Evolutionary conservation across 148 eudicot genomes (phyloP), one percentile per base, ranked within the genome.

Genomic region (Spergularia marina): DNA sequence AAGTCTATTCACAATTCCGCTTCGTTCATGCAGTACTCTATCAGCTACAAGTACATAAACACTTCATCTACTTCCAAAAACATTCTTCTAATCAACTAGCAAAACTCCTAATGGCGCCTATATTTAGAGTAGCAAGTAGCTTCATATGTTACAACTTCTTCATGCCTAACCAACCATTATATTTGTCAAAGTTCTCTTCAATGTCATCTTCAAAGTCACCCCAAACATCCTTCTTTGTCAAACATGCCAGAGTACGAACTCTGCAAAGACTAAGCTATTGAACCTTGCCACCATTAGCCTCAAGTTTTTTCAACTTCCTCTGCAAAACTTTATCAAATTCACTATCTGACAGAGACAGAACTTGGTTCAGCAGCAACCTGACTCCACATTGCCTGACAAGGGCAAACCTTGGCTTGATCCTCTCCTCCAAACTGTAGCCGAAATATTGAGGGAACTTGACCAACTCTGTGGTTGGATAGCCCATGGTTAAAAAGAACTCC

Each of bases 381-480:
- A 90, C 93, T 67, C 89, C 95, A 20, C 69, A 76, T 4, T 85
- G 78, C 65, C 7, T 75, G 62, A 90, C 79, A 55, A 80, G 79
- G 68, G 86, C 89, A 79, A 76, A 82, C 82, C 97, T 82, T 23
- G 97, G 95, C 78, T 86, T 92, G 54, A 92, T 89, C 83, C 97
- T 90, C 58, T 76, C 87, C 79, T 87, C 91, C 70, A 92, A 81
- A 78, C 95, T 92, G 81, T 87, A 90, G 63, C 95, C 95, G 55
- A 92, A 92, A 83, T 79, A 92, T 51, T 90, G 97, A 64, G 95
- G 95, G 75, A 87, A 89, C 61, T 86, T 89, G 67, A 92, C 82
- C 78, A 92, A 78, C 53, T 90, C 97, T 7, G 91, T 81, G 73
- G 30, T 80, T 11, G 91, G 90, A 68, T 90, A 92, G 17, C 65